These are phyloP conservation scores for Lasiodiplodia sp. DNA, from an alignment of 2,329 filamentous ascomycete genomes.

Conservation along the genomic window DNA sequence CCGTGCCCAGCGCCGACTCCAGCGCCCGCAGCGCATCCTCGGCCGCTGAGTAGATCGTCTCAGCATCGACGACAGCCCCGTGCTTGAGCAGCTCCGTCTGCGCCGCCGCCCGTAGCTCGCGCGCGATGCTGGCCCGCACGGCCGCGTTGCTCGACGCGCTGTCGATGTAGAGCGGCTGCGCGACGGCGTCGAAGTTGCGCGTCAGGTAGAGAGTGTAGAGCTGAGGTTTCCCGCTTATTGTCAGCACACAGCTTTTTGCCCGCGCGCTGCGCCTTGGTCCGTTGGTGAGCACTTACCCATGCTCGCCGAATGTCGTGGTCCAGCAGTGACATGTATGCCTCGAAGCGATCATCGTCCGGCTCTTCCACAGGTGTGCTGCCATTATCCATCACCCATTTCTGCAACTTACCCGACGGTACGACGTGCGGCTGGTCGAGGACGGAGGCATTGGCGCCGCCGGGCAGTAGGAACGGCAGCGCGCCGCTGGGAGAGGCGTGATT, in stretches of 20 bases:
- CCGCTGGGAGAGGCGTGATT: conserved; percentile 94
- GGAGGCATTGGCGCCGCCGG: conserved; percentile 44
- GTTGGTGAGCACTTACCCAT: conserved; percentile 66
- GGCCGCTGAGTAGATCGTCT: conserved; percentile 66
- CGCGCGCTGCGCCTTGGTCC: not conserved
- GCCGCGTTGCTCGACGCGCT: conserved; percentile 65
- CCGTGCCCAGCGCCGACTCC: conserved; percentile 63
- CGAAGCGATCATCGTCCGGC: conserved; percentile 64
- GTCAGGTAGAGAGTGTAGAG: conserved; percentile 84
- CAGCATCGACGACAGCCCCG: conserved; percentile 63
- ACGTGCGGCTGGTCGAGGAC: conserved; percentile 47
- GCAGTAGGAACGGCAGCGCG: conserved; percentile 85
- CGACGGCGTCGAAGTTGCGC: conserved; percentile 71
- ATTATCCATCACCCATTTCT: conserved; percentile 69
- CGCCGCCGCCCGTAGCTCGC: conserved; percentile 76
- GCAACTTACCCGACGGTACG: conserved; percentile 70
- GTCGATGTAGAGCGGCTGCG: conserved; percentile 74
- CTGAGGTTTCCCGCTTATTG: conserved; percentile 42
- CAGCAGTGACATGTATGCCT: conserved; percentile 80
- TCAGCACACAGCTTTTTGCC: not conserved
- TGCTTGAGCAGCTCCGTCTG: conserved; percentile 75
- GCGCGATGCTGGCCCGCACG: conserved; percentile 68
- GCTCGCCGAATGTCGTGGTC: conserved; percentile 81
- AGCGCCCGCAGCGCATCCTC: conserved; percentile 69
- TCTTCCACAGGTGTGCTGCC: conserved; percentile 47